Percentiles rank a stretch among this genome's conserved stretches.
These are phyloP conservation scores for Neofusicoccum ribis DNA, from an alignment of 2,329 filamentous ascomycete species.

Conservation along the genomic window DNA sequence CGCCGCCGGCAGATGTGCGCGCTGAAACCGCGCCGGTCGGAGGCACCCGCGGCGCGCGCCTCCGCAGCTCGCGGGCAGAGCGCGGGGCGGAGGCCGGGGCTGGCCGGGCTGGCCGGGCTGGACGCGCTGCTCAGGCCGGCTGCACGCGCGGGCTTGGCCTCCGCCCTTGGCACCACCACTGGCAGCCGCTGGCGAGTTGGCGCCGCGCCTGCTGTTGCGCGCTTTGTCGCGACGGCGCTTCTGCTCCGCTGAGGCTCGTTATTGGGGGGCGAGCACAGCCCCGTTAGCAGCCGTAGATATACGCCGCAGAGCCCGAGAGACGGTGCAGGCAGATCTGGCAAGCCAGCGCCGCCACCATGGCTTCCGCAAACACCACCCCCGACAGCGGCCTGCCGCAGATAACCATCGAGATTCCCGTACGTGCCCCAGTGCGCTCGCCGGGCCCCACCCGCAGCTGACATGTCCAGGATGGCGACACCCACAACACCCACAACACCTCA, in stretches of 20 bases:
- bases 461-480: conserved; percentile 1
- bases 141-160: conserved; percentile 15
- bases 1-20: too few species aligned
- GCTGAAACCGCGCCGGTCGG: neutral
- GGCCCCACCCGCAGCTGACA: neutral
- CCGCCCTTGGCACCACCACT: conserved; percentile 4
- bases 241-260: neutral
- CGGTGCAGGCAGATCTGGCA: neutral
- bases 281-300: neutral
- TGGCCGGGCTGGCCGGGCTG: neutral
- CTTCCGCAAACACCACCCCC: neutral
- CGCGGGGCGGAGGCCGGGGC: neutral
- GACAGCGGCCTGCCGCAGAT: neutral
- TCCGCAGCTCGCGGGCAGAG: neutral
- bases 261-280: conserved; percentile 11
- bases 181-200: neutral
- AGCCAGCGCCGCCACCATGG: neutral
- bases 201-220: neutral
- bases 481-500: neutral
- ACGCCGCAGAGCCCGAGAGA: neutral
- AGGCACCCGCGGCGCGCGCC: neutral
- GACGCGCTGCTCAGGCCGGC: neutral
- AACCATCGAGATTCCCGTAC: conserved; percentile 8
- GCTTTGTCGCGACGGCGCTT: neutral
- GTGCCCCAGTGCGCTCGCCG: neutral